Evolutionary conservation across 352 stramenopile genomes (phyloP), one percentile per base, ranked within the genome.

Genomic region (Globisporangium emineosum): DNA sequence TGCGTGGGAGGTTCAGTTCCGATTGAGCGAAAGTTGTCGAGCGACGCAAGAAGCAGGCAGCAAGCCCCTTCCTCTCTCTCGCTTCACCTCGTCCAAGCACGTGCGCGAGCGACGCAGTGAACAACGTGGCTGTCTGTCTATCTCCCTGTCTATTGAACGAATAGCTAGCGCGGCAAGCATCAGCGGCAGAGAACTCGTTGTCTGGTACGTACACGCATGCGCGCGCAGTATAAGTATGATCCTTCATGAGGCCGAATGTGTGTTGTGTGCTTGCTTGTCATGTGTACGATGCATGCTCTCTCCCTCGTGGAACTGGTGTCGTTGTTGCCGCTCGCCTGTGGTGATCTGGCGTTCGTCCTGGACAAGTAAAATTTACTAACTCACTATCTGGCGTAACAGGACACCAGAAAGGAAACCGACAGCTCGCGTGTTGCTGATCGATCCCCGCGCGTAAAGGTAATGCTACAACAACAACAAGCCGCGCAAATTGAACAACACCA

Each of bases 1-100:
- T 57, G 50, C 50, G 50, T 57, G 50, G 40, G 42, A 56, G 43
- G 57, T 64, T 64, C 57, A 64, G 57, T 64, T 64, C 57, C 42
- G 57, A 64, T 64, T 64, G 57, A 58, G 52, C 52, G 52, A 23
- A 43, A 30, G 52, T 58, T 43, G 52, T 58, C 30, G 51, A 37
- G 51, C 29, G 51, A 57, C 51, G 51, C 51, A 57, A 57, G 51
- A 15, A 37, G 21, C 8, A 17, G 6, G 17, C 5, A 27, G 27
- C 40, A 33, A 32, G 42, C 57, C n/a, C 35, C 54, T 12, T 8
- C 29, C 51, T 57, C 52, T 56, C 52, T 58, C 52, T 40, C 17
- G 43, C 52, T 17, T 8, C 17, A 1, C 9, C 47, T 54, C 50
- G 50, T 15, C 15, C 27, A n/a, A 25, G 25, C 50, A 23, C 23